phyloP scores from a whole-genome alignment of 345 rosid genomes.

The Raphanus raphanistrum region DNA sequence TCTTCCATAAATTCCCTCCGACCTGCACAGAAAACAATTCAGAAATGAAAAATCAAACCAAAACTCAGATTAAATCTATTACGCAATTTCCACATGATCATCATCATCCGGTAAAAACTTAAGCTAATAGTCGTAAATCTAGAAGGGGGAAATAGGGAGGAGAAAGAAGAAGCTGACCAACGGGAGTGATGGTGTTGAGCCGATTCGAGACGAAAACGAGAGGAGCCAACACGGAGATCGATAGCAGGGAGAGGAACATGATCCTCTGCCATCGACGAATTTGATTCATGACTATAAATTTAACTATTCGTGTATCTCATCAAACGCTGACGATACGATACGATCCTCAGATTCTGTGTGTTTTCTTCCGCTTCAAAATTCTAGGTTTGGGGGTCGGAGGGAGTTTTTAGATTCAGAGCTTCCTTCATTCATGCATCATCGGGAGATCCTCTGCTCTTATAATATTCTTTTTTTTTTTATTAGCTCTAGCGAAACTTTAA shows the following conservation, averaged over 20 bases:
- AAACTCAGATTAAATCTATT: slow-evolving; percentile 1
- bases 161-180: slow-evolving; percentile 47
- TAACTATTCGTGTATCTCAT: slow-evolving; percentile 19
- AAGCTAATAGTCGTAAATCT: neutral
- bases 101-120: neutral
- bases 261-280: slow-evolving; percentile 76
- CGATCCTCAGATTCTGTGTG: neutral
- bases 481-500: neutral
- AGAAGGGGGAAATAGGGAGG: neutral
- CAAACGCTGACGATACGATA: neutral
- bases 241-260: slow-evolving; percentile 71
- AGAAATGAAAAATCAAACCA: slow-evolving; percentile 23
- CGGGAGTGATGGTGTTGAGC: slow-evolving; percentile 48
- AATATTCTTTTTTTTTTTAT: neutral
- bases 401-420: slow-evolving; percentile 28
- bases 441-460: slow-evolving; percentile 24
- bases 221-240: slow-evolving; percentile 73
- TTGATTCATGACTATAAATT: slow-evolving; percentile 64
- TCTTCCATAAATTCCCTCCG: slow-evolving; percentile 66
- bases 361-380: slow-evolving; percentile 12
- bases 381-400: slow-evolving; percentile 19
- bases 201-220: slow-evolving; percentile 60
- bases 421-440: slow-evolving; percentile 40
- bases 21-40: slow-evolving; percentile 49
- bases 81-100: slow-evolving; percentile 14